Conservation (phyloP, 768 basidiomycete genomes). For the Kwoniella heveanensis region DNA sequence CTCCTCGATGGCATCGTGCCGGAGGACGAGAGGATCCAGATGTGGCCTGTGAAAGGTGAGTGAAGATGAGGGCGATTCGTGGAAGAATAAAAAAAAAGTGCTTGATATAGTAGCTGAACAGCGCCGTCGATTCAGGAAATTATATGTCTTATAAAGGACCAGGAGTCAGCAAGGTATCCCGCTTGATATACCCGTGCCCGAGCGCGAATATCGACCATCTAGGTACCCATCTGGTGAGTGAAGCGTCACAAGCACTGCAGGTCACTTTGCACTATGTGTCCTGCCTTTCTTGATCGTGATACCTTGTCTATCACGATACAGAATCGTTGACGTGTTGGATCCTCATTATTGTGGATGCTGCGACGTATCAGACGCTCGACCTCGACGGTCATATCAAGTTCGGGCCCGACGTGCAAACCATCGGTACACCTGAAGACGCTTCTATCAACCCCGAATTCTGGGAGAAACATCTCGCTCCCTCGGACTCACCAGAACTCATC, state of each 20-base stretch:
- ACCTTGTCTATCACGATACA: background rate
- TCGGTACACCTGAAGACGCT: constrained; percentile 61
- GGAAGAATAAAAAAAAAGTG: too few species aligned
- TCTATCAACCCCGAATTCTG: constrained; percentile 27
- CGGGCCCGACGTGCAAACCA: constrained; percentile 89
- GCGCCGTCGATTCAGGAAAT: constrained; percentile 60
- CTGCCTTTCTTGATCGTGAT: too few species aligned
- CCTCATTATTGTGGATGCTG: too few species aligned
- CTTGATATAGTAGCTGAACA: too few species aligned
- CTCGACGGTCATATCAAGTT: constrained; percentile 81
- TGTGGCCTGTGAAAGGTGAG: constrained; percentile 49
- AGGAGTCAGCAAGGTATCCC: constrained; percentile 67
- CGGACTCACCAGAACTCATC: constrained; percentile 19
- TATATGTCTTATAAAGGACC: constrained; percentile 86
- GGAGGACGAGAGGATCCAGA: constrained; percentile 21
- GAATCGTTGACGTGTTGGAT: too few species aligned
- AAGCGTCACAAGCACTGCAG: too few species aligned
- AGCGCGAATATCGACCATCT: constrained; percentile 70
- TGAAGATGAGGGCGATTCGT: too few species aligned
- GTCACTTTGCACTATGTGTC: too few species aligned
- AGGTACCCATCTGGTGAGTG: constrained; percentile 74
- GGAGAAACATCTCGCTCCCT: constrained; percentile 28
- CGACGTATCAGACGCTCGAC: constrained; percentile 61
- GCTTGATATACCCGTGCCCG: constrained; percentile 91
- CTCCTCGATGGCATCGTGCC: constrained; percentile 44